Conservation (phyloP, 2,329 filamentous ascomycete genomes). For the Exophiala mesophila region DNA sequence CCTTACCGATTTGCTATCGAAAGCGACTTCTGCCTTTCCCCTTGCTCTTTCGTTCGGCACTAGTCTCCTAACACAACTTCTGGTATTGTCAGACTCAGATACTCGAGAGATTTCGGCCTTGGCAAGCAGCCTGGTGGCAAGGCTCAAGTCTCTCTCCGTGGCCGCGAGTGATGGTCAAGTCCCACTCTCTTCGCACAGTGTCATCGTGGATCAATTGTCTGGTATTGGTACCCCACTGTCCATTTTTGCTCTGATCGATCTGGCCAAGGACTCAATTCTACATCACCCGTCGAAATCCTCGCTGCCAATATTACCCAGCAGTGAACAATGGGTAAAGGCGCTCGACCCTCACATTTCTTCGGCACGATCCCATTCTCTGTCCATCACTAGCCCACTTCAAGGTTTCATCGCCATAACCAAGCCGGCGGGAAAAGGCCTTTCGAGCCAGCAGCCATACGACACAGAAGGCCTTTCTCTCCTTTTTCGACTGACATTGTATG, state of each 20-base stretch:
- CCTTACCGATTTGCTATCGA: conserved; percentile 5
- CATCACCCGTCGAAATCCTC: conserved; percentile 16
- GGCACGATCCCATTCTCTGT: conserved; percentile 58
- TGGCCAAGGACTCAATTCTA: conserved; percentile 48
- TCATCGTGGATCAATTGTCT: conserved; percentile 24
- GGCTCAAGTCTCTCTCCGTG: conserved; percentile 9
- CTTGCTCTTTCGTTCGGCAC: conserved; percentile 4
- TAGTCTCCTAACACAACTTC: conserved; percentile 15
- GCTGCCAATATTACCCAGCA: conserved; percentile 50
- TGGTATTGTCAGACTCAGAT: conserved; percentile 21
- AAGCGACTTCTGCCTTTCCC: not conserved
- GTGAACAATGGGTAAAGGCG: conserved; percentile 60
- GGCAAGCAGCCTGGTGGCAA: conserved; percentile 13
- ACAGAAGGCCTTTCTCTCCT: conserved; percentile 65
- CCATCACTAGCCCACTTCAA: conserved; percentile 67
- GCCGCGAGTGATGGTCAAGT: conserved; percentile 3
- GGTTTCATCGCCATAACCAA: conserved; percentile 64
- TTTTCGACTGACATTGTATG: conserved; percentile 70
- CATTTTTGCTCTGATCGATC: conserved; percentile 40
- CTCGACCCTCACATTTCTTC: conserved; percentile 48
- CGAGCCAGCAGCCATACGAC: conserved; percentile 51
- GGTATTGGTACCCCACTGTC: conserved; percentile 21
- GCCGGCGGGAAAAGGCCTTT: conserved; percentile 26
- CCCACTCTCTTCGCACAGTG: conserved; percentile 10
- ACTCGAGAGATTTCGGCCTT: conserved; percentile 12